Conservation (phyloP, 805 yeast species). For the Metschnikowia aberdeeniae region DNA sequence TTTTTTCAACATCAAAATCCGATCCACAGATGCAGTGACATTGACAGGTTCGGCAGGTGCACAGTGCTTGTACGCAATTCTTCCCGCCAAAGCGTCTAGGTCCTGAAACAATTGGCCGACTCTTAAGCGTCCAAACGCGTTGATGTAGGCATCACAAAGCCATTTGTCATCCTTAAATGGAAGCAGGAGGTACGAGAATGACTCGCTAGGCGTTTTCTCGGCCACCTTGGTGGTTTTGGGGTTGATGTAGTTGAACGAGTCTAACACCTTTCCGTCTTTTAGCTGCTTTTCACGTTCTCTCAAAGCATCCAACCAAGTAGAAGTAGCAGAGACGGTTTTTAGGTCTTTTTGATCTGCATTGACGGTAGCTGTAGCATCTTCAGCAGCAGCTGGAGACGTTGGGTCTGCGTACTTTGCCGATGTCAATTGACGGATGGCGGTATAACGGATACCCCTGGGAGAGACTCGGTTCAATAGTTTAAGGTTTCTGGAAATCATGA, state of each 20-base stretch:
- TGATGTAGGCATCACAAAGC: conserved; percentile 82
- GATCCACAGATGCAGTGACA: conserved; percentile 92
- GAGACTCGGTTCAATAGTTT: neutral
- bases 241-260: conserved; percentile 65
- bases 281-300: conserved; percentile 65
- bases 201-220: conserved; percentile 74
- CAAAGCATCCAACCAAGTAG: conserved; percentile 86
- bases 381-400: conserved; percentile 53
- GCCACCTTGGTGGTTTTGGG: conserved; percentile 67
- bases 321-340: conserved; percentile 41
- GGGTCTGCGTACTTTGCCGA: conserved; percentile 27
- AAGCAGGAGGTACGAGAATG: conserved; percentile 62
- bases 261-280: conserved; percentile 69
- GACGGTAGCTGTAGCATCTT: conserved; percentile 72
- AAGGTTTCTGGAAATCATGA: neutral
- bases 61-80: conserved; percentile 88
- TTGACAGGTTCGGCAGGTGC: conserved; percentile 94
- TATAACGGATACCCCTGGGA: neutral
- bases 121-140: conserved; percentile 86
- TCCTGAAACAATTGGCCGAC: conserved; percentile 94
- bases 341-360: conserved; percentile 57
- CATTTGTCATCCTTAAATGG: conserved; percentile 83
- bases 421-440: neutral
- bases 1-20: conserved; percentile 81
- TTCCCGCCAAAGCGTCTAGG: conserved; percentile 89